A percentile compares a stretch with the other conserved stretches of the same genome.
phyloP scores from a whole-genome alignment of 495 filamentous ascomycete genomes.

The Neurospora sp. region DNA sequence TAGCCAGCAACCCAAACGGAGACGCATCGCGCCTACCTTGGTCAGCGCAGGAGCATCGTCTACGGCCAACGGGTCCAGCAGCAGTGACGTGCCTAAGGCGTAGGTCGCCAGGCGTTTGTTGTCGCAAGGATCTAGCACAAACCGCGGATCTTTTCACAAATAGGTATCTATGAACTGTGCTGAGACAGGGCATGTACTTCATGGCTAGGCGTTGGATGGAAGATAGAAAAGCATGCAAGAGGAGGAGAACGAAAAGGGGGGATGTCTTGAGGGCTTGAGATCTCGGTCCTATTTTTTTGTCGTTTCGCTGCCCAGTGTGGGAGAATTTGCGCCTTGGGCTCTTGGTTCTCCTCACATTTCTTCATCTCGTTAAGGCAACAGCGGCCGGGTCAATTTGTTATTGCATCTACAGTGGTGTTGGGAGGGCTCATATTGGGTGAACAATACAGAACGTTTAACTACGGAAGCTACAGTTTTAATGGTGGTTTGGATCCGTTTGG shows the following conservation, averaged over 20 bases:
- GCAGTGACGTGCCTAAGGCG: conserved; percentile 9
- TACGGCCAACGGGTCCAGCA: not conserved
- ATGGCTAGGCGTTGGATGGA: not conserved
- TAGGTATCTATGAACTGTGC: not conserved
- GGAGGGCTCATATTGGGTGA: not conserved
- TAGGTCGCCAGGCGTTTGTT: conserved; percentile 2
- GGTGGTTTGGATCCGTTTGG: not conserved
- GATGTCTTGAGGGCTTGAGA: not conserved
- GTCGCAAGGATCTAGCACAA: not conserved
- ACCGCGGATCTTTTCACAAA: not conserved
- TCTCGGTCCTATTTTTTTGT: not conserved
- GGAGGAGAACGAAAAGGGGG: not conserved
- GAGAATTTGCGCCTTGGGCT: not conserved
- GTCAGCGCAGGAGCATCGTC: conserved; percentile 24
- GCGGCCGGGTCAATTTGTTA: not conserved
- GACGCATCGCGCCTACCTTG: conserved; percentile 68
- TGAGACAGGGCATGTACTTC: not conserved
- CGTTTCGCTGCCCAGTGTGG: not conserved
- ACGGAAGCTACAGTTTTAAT: not conserved
- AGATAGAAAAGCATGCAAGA: not conserved
- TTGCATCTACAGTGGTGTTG: not conserved
- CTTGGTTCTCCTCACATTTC: not conserved
- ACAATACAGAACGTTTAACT: not conserved
- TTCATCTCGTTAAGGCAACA: not conserved
- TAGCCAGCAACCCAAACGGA: conserved; percentile 49